A percentile compares a stretch with the other conserved stretches of the same genome.
Evolutionary conservation across 2,329 filamentous ascomycete genomes (phyloP).

Genomic region (Fusarium sp.): DNA sequence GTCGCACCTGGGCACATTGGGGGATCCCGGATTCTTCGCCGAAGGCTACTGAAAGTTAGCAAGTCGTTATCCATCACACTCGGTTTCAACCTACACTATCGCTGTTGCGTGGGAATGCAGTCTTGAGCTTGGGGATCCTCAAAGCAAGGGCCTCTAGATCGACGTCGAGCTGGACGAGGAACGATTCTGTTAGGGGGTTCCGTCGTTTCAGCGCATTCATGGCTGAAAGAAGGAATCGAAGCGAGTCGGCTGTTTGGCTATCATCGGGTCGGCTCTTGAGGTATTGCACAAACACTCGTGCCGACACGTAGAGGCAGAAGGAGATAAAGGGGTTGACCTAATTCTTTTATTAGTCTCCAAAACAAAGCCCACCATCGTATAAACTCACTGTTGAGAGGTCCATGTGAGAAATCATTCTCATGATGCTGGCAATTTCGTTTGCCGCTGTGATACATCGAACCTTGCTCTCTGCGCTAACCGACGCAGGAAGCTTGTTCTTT

Average conservation of each 20-base stretch:
- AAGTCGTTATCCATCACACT: background rate
- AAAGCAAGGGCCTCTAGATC: conserved; percentile 82
- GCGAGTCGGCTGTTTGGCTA: conserved; percentile 78
- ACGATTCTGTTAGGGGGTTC: conserved; percentile 93
- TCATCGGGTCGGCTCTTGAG: conserved; percentile 94
- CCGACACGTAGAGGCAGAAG: conserved; percentile 96
- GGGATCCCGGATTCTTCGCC: conserved; percentile 29
- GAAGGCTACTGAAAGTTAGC: conserved; percentile 47
- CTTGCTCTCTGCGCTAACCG: conserved; percentile 89
- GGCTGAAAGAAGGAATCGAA: conserved; percentile 90
- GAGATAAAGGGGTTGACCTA: conserved; percentile 97
- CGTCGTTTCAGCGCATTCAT: conserved; percentile 90
- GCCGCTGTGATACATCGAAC: conserved; percentile 92
- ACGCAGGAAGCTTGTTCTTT: conserved; percentile 81
- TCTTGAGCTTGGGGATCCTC: conserved; percentile 68
- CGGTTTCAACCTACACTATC: conserved; percentile 61
- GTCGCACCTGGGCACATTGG: conserved; percentile 47
- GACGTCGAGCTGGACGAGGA: conserved; percentile 91
- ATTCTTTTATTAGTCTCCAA: conserved; percentile 33
- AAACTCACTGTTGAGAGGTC: conserved; percentile 82
- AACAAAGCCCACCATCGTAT: background rate
- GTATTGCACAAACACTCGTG: conserved; percentile 94
- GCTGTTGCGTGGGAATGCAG: conserved; percentile 64
- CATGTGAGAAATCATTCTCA: conserved; percentile 93
- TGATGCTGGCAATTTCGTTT: conserved; percentile 92